Conservation (phyloP, 2,329 filamentous ascomycete species). For the Penicillium frequentans region DNA sequence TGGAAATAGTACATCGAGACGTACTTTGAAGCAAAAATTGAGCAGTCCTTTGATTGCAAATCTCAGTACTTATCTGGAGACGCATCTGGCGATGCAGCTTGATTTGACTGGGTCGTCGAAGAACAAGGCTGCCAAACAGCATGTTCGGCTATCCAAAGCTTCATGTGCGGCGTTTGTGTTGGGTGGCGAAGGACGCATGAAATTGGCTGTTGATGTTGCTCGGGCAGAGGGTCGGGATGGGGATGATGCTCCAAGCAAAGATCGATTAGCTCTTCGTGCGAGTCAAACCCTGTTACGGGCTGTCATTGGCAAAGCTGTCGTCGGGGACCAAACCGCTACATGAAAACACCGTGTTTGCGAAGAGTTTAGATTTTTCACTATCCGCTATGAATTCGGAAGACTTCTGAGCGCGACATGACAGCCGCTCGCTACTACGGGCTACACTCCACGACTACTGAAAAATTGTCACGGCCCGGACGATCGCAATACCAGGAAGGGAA, state of each 20-base stretch:
- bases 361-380: neutral
- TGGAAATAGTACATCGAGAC: neutral
- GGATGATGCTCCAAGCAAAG: conserved; percentile 12
- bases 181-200: conserved; percentile 40
- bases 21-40: conserved; percentile 11
- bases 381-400: neutral
- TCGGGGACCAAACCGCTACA: conserved; percentile 19
- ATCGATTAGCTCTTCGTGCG: conserved; percentile 27
- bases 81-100: conserved; percentile 42
- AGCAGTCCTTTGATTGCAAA: conserved; percentile 17
- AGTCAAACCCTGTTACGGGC: conserved; percentile 33
- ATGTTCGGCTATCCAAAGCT: conserved; percentile 38
- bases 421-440: neutral
- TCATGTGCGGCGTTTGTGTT: conserved; percentile 42
- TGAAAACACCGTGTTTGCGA: conserved; percentile 1
- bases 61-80: conserved; percentile 37
- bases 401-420: neutral
- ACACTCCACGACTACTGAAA: neutral
- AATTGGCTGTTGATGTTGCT: conserved; percentile 31
- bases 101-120: conserved; percentile 26
- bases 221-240: conserved; percentile 11
- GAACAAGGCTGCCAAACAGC: conserved; percentile 14
- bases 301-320: conserved; percentile 31
- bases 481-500: neutral
- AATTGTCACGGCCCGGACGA: neutral